A percentile compares a stretch with the other conserved stretches of the same genome.
Conservation (phyloP, 768 basidiomycete species). For the Scleroderma citrinum region DNA sequence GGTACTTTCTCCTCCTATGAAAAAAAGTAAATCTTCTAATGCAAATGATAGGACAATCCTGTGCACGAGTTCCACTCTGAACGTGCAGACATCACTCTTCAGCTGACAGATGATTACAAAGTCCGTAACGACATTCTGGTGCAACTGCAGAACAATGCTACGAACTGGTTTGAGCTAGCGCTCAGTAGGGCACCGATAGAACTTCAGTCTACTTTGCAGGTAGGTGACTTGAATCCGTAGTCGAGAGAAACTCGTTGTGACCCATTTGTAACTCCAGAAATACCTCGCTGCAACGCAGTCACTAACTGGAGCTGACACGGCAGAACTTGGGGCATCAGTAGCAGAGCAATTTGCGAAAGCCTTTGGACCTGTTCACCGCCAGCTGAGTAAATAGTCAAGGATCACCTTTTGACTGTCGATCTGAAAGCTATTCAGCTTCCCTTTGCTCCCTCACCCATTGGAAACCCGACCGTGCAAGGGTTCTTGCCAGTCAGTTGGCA, state of each 20-base stretch:
- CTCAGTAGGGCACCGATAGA: conserved; percentile 88
- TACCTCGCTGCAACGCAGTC: conserved; percentile 78
- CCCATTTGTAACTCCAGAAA: conserved; percentile 46
- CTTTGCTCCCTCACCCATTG: conserved; percentile 50
- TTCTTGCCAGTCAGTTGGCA: conserved; percentile 78
- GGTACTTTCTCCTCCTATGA: conserved; percentile 35
- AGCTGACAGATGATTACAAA: conserved; percentile 81
- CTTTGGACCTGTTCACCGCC: conserved; percentile 71
- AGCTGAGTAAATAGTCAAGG: conserved; percentile 51
- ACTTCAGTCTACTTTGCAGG: conserved; percentile 88
- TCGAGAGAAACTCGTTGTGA: background rate
- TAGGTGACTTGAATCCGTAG: conserved; percentile 26
- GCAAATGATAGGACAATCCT: conserved; percentile 72
- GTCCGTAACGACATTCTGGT: conserved; percentile 80
- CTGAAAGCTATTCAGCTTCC: conserved; percentile 37
- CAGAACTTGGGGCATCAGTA: conserved; percentile 88
- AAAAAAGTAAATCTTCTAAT: background rate
- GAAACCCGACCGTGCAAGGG: conserved; percentile 77
- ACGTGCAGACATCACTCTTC: conserved; percentile 63
- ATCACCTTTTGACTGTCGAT: background rate
- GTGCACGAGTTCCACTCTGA: conserved; percentile 78
- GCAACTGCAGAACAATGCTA: conserved; percentile 67
- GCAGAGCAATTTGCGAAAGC: conserved; percentile 83
- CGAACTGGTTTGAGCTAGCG: conserved; percentile 81
- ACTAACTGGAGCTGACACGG: conserved; percentile 59